Conservation (phyloP, 148 eudicot species). For the Rhododendron griersonianum region DNA sequence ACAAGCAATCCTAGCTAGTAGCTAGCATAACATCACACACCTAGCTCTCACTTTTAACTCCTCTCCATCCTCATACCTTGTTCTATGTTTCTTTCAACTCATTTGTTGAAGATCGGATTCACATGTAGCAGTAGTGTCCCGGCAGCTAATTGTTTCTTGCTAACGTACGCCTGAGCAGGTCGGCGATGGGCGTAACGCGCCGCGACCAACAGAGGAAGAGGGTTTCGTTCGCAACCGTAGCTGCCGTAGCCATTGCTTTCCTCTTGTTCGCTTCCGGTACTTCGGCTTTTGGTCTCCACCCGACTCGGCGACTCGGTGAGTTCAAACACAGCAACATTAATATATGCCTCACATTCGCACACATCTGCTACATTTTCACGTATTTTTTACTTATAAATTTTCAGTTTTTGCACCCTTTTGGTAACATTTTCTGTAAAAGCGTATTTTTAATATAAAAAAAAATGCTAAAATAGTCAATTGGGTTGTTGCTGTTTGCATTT, state of each 20-base stretch:
- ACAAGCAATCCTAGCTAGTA: not conserved
- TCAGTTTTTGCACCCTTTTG: not conserved
- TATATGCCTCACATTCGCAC: not conserved
- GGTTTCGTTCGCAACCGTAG: not conserved
- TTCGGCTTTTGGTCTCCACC: not conserved
- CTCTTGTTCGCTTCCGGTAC: not conserved
- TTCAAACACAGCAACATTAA: too few species aligned
- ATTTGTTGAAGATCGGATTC: not conserved
- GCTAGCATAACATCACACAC: not conserved
- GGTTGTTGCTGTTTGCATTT: not conserved
- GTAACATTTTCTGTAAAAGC: not conserved
- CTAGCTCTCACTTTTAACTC: not conserved
- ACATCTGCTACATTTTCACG: not conserved
- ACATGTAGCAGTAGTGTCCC: not conserved
- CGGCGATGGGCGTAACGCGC: slow-evolving; percentile 8
- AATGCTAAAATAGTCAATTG: not conserved
- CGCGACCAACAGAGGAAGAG: not conserved
- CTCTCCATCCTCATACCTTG: not conserved
- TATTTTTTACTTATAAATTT: too few species aligned
- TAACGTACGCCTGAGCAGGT: not conserved
- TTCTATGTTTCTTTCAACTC: not conserved
- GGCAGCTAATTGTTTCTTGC: not conserved
- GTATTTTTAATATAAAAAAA: too few species aligned
- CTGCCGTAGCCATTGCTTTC: not conserved
- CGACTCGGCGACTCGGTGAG: slow-evolving; percentile 6